Conservation (phyloP, 2,329 filamentous ascomycete species). For the Fusarium chaquense region DNA sequence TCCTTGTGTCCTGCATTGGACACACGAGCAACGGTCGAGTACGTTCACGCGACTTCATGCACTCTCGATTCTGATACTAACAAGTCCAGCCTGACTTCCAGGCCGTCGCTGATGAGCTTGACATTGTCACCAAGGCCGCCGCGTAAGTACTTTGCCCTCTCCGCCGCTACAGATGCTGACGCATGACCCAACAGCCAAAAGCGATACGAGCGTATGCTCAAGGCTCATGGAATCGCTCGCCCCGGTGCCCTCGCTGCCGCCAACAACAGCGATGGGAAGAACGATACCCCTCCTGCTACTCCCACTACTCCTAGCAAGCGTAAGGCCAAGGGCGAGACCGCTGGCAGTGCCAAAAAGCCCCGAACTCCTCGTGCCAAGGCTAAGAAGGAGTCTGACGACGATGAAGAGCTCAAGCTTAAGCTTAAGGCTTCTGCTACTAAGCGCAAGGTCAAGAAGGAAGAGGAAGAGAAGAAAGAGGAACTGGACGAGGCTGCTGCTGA, state of each 20-base stretch:
- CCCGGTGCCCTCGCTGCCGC: slow-evolving; percentile 20
- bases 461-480: slow-evolving; percentile 43
- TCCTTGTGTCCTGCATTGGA: slow-evolving; percentile 75
- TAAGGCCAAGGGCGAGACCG: slow-evolving; percentile 43
- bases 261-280: slow-evolving; percentile 5
- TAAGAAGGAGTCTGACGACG: slow-evolving; percentile 45
- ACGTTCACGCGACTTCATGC: slow-evolving; percentile 34
- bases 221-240: slow-evolving; percentile 63
- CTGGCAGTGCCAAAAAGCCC: slow-evolving; percentile 45
- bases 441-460: slow-evolving; percentile 41
- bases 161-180: not conserved
- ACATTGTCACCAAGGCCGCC: slow-evolving; percentile 73
- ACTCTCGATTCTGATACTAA: not conserved
- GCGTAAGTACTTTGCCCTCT: slow-evolving; percentile 66
- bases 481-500: slow-evolving; percentile 19
- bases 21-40: slow-evolving; percentile 71
- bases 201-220: slow-evolving; percentile 75
- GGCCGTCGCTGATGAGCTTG: slow-evolving; percentile 72
- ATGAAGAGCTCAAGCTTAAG: slow-evolving; percentile 38
- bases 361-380: slow-evolving; percentile 42
- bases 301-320: slow-evolving; percentile 49
- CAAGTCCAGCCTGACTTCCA: slow-evolving; percentile 70
- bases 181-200: slow-evolving; percentile 65
- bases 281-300: slow-evolving; percentile 28
- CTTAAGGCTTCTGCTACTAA: slow-evolving; percentile 8